Evolutionary conservation across 345 rosid species (phyloP), one percentile per base, ranked within the genome.

Genomic region (Euphorbia tirucalli): DNA sequence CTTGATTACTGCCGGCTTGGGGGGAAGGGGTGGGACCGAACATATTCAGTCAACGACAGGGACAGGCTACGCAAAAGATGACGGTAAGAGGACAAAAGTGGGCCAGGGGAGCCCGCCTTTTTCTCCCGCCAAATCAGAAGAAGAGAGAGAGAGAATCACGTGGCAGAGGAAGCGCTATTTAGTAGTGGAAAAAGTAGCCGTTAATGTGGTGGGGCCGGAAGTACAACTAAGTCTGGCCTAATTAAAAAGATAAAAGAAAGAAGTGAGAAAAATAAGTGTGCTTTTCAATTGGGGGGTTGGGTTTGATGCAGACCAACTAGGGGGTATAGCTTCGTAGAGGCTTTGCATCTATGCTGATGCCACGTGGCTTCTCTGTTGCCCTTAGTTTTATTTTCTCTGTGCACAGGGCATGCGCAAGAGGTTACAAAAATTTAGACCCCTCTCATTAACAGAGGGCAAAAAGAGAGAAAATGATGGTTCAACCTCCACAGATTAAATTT

Each of bases 181-280:
- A 56, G 14, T 56, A 63, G 52, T 54, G 28, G 41, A 49, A 52
- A 63, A 75, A 57, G 55, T 83, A 80, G 86, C 86, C 91, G 87
- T 87, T 80, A 69, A 50, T 54, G 74, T 16, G 25, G 81, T 67
- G 78, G 79, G 74, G 70, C 69, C 81, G 79, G 49, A 70, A 39
- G 68, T 39, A 65, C 80, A 75, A 66, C 84, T 35, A 35, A n/a
- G 39, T 7, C 39, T 74, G 78, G 75, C 75, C 21, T 21, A 58
- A 37, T 24, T 56, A 54, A 18, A 1, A 10, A 21, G 5, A 52
- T 71, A 65, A 7, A 52, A 27, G 31, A 48, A 32, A 32, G 60
- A 41, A 22, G 4, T 21, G 4, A 7, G 7, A 22, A 59, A 78
- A 66, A 16, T 11, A 57, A 37, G 48, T 11, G 73, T 74, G 62